These are phyloP conservation scores for Fraxinus dipetala DNA, from an alignment of 305 asterid species.

Conservation along the genomic window DNA sequence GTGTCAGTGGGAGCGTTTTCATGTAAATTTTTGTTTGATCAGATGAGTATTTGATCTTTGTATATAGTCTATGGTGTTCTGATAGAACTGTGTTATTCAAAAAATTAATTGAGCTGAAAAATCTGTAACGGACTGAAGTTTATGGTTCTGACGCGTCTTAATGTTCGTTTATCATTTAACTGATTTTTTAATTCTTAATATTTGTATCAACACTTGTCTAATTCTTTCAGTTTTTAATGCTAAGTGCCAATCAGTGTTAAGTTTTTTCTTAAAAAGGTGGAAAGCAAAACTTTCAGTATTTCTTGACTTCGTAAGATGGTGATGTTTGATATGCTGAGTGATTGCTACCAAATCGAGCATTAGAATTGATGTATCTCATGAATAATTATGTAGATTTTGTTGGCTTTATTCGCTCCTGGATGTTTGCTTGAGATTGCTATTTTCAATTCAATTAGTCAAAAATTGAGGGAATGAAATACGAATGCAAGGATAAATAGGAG, in stretches of 20 bases:
- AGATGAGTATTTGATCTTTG: conserved; percentile 10
- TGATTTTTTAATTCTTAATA: background rate
- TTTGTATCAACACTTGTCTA: background rate
- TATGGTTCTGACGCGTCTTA: conserved; percentile 17
- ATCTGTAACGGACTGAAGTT: conserved; percentile 11
- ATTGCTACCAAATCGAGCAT: background rate
- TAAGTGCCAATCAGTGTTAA: background rate
- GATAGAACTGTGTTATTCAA: background rate
- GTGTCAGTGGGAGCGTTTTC: background rate
- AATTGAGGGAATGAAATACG: background rate
- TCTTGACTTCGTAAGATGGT: background rate
- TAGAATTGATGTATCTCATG: background rate
- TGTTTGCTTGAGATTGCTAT: background rate
- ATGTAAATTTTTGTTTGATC: conserved; percentile 11
- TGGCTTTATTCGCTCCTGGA: background rate
- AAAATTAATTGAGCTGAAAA: conserved; percentile 7
- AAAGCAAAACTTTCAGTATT: background rate
- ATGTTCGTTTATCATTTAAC: conserved; percentile 4
- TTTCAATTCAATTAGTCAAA: background rate
- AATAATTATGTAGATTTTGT: background rate
- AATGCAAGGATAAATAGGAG: background rate
- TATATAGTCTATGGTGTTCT: conserved; percentile 11
- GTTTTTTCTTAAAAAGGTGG: background rate
- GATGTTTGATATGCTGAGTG: background rate
- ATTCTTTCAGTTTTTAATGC: background rate